These are phyloP conservation scores for Hypocrella siamensis DNA, from an alignment of 2,329 filamentous ascomycete species.

Conservation along the genomic window DNA sequence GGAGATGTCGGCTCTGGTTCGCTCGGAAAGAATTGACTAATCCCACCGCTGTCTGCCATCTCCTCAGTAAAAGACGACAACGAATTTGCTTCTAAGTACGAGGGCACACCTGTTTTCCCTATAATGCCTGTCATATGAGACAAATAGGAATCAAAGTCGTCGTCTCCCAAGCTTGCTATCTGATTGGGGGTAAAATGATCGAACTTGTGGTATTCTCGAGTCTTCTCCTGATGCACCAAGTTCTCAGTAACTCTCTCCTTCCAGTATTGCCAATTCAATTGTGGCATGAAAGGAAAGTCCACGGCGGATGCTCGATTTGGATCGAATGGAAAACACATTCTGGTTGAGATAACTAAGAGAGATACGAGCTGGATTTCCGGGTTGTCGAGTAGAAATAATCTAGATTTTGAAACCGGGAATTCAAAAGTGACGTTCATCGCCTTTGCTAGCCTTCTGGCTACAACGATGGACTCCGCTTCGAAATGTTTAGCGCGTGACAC, in stretches of 20 bases:
- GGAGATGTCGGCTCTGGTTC: constrained; percentile 9
- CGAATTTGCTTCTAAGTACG: neutral
- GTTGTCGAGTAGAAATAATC: constrained; percentile 36
- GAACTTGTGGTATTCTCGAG: constrained; percentile 18
- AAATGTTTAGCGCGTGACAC: constrained; percentile 11
- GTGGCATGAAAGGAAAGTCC: constrained; percentile 5
- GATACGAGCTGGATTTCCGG: constrained; percentile 64
- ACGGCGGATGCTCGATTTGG: constrained; percentile 24
- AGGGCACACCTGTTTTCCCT: constrained; percentile 16
- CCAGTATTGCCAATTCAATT: constrained; percentile 63
- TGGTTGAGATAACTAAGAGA: constrained; percentile 59
- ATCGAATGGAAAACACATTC: constrained; percentile 66
- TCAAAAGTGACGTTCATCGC: constrained; percentile 32
- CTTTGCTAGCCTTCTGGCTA: constrained; percentile 27
- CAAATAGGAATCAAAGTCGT: constrained; percentile 52
- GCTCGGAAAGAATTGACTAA: constrained; percentile 19
- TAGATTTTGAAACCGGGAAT: constrained; percentile 33
- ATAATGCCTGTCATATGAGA: constrained; percentile 18
- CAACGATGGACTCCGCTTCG: constrained; percentile 35
- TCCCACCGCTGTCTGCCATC: constrained; percentile 12
- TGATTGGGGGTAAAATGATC: constrained; percentile 43
- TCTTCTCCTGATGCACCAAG: constrained; percentile 4
- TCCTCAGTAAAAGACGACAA: neutral
- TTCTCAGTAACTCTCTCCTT: constrained; percentile 24
- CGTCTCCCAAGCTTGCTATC: constrained; percentile 42